Base-by-base conservation (phyloP, 129 eudicot genomes). In the Helianthus tuberosus region DNA sequence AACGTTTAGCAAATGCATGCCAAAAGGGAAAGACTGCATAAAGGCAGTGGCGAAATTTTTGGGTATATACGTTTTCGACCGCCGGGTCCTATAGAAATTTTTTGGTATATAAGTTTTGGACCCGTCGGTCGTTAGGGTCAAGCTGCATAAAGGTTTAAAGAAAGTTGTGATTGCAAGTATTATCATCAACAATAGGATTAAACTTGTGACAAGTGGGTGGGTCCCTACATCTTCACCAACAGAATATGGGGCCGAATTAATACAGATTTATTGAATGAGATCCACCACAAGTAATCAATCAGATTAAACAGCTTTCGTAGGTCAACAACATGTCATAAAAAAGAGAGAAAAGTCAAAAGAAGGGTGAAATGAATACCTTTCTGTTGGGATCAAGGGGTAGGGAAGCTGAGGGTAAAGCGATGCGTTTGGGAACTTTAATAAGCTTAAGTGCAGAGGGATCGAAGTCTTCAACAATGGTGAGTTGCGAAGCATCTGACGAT, bases 391-490 rank as follows among this genome's bases (percentile, higher is more conserved):
- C 96, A 86, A 87, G 80, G 36, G 77, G 65, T n/a, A 63, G 43
- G 39, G 82, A 53, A 53, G 82, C 11, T 2, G 75, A 47, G 38
- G 76, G 64, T 10, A 82, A 73, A 58, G 23, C 25, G 55, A 81
- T 64, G 20, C 96, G 81, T 67, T 84, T 84, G 6, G 98, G 98
- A 39, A 93, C 98, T 72, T 85, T 86, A 29, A 93, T 86, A 10
- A 6, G 66, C 77, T 81, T 80, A 66, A 93, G 87, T 3, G 82
- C 90, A 66, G 96, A 84, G 32, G 84, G 35, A 82, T 93, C 98
- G 75, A 93, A 88, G 63, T 87, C 90, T 80, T 80, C 81, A 23
- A 74, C 54, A 12, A 84, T 39, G 7, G 41, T 57, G 64, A 81
- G 29, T 16, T 44, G 49, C 6, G 11, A 58, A 1, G 50, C 44